Percentiles rank a stretch among this genome's conserved stretches.
Conservation (phyloP, 805 yeast genomes). For the Metschnikowia santaceciliae region DNA sequence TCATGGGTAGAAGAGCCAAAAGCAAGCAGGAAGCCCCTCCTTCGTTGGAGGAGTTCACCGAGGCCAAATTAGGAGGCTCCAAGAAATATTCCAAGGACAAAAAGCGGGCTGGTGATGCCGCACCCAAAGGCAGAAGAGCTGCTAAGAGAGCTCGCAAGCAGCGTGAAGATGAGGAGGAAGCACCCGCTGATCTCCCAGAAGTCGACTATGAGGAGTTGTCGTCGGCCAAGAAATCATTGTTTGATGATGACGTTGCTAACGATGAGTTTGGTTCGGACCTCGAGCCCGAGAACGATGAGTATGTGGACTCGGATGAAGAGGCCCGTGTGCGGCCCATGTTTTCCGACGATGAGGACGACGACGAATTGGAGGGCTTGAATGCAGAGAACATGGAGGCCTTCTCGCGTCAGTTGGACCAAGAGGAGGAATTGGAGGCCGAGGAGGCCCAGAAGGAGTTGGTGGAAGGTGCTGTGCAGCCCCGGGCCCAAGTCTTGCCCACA, state of each 20-base stretch:
- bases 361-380: slow-evolving; percentile 58
- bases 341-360: slow-evolving; percentile 63
- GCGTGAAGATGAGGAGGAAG: slow-evolving; percentile 15
- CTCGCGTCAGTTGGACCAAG: slow-evolving; percentile 61
- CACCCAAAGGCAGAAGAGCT: slow-evolving; percentile 19
- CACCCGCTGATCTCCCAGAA: slow-evolving; percentile 48
- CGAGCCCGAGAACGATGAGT: slow-evolving; percentile 26
- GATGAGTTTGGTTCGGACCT: slow-evolving; percentile 37
- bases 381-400: slow-evolving; percentile 82
- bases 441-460: slow-evolving; percentile 53
- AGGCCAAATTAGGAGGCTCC: slow-evolving; percentile 22
- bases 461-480: slow-evolving; percentile 54
- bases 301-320: slow-evolving; percentile 60
- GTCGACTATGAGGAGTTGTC: slow-evolving; percentile 65
- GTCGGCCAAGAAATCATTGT: slow-evolving; percentile 67
- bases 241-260: slow-evolving; percentile 67
- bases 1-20: slow-evolving; percentile 90
- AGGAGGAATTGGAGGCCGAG: slow-evolving; percentile 46
- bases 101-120: slow-evolving; percentile 20
- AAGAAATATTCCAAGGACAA: slow-evolving; percentile 30
- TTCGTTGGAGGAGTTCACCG: slow-evolving; percentile 69
- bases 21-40: slow-evolving; percentile 95
- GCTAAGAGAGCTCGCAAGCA: slow-evolving; percentile 13
- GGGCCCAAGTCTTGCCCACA: slow-evolving; percentile 74
- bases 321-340: slow-evolving; percentile 65